Conservation (phyloP, 768 basidiomycete genomes). For the Termitomyces sp. region DNA sequence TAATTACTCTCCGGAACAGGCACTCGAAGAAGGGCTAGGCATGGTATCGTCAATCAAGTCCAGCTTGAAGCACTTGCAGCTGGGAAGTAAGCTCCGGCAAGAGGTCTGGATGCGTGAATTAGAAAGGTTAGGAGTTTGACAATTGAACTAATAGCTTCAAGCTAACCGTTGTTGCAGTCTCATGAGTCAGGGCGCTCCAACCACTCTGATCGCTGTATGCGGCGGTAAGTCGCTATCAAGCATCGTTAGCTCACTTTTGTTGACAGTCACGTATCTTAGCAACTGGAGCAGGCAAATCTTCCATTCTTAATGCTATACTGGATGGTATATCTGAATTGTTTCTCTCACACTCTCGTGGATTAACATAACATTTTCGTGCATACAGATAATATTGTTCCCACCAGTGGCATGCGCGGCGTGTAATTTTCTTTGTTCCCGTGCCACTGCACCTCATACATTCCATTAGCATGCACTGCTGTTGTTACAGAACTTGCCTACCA, state of each 20-base stretch:
- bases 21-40: constrained; percentile 44
- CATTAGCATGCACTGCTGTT: constrained; percentile 59
- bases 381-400: constrained; percentile 56
- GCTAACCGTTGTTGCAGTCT: constrained; percentile 30
- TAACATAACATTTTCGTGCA: constrained; percentile 1
- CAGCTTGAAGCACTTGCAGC: constrained; percentile 36
- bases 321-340: constrained; percentile 34
- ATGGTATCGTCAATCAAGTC: constrained; percentile 51
- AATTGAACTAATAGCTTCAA: background rate
- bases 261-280: constrained; percentile 26
- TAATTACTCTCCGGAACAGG: constrained; percentile 42
- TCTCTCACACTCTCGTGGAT: background rate
- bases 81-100: constrained; percentile 52
- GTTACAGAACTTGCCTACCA: constrained; percentile 62
- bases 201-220: constrained; percentile 62
- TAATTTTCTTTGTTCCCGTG: background rate
- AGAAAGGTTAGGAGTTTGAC: constrained; percentile 32
- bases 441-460: background rate
- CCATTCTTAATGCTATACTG: constrained; percentile 56
- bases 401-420: constrained; percentile 61
- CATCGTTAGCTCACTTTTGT: background rate
- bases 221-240: constrained; percentile 36
- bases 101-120: constrained; percentile 59
- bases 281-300: constrained; percentile 61
- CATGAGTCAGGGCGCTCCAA: constrained; percentile 44